Base-by-base conservation (phyloP, 495 filamentous ascomycete species). In the Aspergillus baeticus region DNA sequence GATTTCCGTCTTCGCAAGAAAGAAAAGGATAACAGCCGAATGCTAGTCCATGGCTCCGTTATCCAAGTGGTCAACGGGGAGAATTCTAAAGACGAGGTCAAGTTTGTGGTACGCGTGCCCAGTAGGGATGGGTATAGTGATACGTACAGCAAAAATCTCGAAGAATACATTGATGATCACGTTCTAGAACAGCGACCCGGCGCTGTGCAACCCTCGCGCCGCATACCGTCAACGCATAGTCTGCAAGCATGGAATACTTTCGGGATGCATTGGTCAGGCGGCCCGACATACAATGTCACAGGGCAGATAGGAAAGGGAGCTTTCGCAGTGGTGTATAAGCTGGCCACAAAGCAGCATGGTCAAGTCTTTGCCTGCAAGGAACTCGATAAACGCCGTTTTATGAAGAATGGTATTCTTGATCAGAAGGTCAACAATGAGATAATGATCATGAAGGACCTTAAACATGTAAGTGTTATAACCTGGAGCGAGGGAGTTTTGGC, bases 371-470 rank as follows among this genome's bases (percentile, higher is more conserved):
- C 94, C 2, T 89, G 90, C 3, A 98, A 98, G 65, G 88, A 96
- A 63, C 82, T 98, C 4, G 89, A 95, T 64, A 97, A 96, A 72
- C 82, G 86, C 39, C 81, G 84, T 14, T 92, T 97, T 68, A 89
- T 92, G 77, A 96, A 92, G 67, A 90, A 94, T 64, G 90, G 89
- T 36, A 80, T 88, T 18, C 71, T 91, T 23, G 90, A 92, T 63
- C 84, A 87, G 61, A 93, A 92, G 66, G 85, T 98, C 2, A 87
- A 95, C 59, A 96, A 93, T 59, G 94, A 98, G 70, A 92, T 98
- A 84, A 87, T 84, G 37, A 96, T 98, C 55, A 96, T 98, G 86
- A 82, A 87, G 62, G 80, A 75, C 31, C 74, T 98, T 20, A 76
- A 84, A 48, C 94, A 98, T 75, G 90, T 93, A 74, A 82, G 87